Conservation (phyloP, 306 rosid species). For the Casuarina equisetifolia region DNA sequence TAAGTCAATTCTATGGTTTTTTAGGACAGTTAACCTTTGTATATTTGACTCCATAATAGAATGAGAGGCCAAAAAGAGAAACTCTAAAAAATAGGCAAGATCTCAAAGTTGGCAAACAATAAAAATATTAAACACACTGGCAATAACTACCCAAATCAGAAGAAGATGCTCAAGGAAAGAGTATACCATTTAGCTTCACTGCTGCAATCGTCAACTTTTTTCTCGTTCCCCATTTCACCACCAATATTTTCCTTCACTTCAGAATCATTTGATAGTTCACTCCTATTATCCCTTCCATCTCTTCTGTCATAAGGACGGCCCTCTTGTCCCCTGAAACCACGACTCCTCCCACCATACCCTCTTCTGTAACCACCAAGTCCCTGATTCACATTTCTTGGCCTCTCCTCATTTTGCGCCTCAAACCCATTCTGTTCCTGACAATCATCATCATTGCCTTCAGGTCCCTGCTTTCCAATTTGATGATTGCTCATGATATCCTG, state of each 20-base stretch:
- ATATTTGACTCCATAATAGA: background rate
- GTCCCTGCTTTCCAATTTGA: background rate
- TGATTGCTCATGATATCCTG: background rate
- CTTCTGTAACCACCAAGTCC: background rate
- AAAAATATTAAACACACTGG: background rate
- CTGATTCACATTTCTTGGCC: background rate
- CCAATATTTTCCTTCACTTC: background rate
- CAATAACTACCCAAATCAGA: background rate
- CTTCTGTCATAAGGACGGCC: background rate
- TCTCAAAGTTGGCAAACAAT: background rate
- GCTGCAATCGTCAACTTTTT: background rate
- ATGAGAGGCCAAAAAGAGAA: background rate
- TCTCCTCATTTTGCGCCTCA: background rate
- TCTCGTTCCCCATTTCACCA: background rate
- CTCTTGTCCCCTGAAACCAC: constrained; percentile 2
- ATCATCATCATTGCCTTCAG: background rate
- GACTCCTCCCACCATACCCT: background rate
- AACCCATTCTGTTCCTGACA: background rate
- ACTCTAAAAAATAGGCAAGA: background rate
- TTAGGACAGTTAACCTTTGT: background rate
- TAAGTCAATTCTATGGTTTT: background rate
- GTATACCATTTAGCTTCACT: constrained; percentile 4
- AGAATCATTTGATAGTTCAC: constrained; percentile 3
- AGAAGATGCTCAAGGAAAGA: background rate
- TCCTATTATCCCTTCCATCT: constrained; percentile 1